Conservation (phyloP, 371 early-diverging fungal genomes). For the Mucor saturninus region DNA sequence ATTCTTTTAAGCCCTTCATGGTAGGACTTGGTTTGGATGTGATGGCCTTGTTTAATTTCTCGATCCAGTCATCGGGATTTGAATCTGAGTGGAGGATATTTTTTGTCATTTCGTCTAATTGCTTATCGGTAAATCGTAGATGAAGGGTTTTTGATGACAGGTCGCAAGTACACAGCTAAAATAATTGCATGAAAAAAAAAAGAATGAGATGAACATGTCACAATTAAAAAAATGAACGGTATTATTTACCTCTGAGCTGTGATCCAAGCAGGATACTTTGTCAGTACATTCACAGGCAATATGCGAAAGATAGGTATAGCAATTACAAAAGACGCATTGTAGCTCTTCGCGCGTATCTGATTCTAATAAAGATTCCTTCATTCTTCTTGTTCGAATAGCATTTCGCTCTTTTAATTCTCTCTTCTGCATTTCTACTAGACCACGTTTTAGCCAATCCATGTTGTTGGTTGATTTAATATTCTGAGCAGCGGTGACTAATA, state of each 20-base stretch:
- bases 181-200: not conserved
- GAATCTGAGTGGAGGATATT: conserved; percentile 23
- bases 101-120: conserved; percentile 48
- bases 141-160: conserved; percentile 46
- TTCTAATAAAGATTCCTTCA: conserved; percentile 38
- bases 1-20: conserved; percentile 53
- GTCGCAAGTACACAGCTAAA: conserved; percentile 62
- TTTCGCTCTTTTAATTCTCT: conserved; percentile 64
- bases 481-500: conserved; percentile 68
- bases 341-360: conserved; percentile 56
- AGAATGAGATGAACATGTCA: not conserved
- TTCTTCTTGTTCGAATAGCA: conserved; percentile 43
- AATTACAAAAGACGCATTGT: conserved; percentile 75
- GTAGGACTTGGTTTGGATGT: conserved; percentile 50
- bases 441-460: conserved; percentile 61
- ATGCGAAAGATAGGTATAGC: conserved; percentile 73
- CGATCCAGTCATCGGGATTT: conserved; percentile 47
- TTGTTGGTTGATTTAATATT: conserved; percentile 47
- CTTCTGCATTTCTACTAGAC: conserved; percentile 58
- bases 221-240: not conserved
- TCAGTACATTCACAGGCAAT: conserved; percentile 68
- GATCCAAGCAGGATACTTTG: conserved; percentile 68
- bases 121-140: conserved; percentile 57
- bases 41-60: conserved; percentile 44
- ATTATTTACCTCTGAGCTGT: conserved; percentile 57